phyloP scores from a whole-genome alignment of 257 asterid genomes.

The Craterostigma plantagineum region DNA sequence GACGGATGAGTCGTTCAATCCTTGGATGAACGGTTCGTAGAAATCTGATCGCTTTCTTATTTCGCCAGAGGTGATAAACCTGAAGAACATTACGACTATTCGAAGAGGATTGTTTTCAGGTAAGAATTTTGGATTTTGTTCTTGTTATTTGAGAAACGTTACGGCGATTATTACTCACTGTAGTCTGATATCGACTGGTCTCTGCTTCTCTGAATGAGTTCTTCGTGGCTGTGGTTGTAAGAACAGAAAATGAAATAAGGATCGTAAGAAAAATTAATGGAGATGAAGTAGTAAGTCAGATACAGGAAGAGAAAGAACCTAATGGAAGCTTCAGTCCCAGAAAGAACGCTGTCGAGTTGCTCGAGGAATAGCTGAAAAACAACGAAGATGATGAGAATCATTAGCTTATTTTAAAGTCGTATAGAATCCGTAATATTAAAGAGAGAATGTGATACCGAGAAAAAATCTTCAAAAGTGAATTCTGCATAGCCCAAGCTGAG shows the following conservation, averaged over 20 bases:
- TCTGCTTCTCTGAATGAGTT: slow-evolving; percentile 67
- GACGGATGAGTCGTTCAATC: slow-evolving; percentile 53
- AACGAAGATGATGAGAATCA: slow-evolving; percentile 3
- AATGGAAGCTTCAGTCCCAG: slow-evolving; percentile 45
- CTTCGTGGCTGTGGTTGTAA: slow-evolving; percentile 44
- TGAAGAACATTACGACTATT: slow-evolving; percentile 94
- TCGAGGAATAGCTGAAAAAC: slow-evolving; percentile 78
- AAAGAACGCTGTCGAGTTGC: slow-evolving; percentile 78
- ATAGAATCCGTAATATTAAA: too few species aligned
- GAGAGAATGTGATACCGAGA: slow-evolving; percentile 26
- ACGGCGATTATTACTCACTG: slow-evolving; percentile 32
- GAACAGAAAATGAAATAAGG: slow-evolving; percentile 2
- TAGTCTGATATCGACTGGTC: slow-evolving; percentile 87
- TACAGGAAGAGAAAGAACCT: slow-evolving; percentile 22
- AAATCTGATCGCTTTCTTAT: slow-evolving; percentile 73
- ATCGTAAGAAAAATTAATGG: slow-evolving; percentile 1
- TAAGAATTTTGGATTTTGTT: not conserved
- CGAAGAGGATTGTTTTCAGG: slow-evolving; percentile 14
- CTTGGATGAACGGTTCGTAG: slow-evolving; percentile 80
- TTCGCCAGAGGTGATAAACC: slow-evolving; percentile 89
- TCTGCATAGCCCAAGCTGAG: slow-evolving; percentile 80
- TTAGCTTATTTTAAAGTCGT: too few species aligned
- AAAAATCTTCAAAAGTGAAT: slow-evolving; percentile 93
- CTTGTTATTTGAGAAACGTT: not conserved
- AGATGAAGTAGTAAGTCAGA: slow-evolving; percentile 7